Evolutionary conservation across 257 asterid genomes (phyloP).

Genomic region (Gentiana macrophylla): DNA sequence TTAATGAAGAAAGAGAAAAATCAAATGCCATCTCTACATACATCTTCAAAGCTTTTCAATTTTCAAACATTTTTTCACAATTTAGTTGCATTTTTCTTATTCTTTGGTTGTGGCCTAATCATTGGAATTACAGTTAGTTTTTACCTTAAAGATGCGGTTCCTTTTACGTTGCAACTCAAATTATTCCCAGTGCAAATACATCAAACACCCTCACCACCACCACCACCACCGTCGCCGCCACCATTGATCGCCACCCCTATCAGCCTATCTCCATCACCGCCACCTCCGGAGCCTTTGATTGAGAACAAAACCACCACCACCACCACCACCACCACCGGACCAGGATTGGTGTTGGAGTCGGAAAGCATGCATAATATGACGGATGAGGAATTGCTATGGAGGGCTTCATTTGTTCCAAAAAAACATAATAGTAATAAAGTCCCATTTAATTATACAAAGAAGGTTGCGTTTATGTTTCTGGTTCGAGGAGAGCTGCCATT

Average conservation of each 20-base stretch:
- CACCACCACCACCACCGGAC: constrained; percentile 14
- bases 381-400: constrained; percentile 57
- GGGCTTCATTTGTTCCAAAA: constrained; percentile 66
- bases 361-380: constrained; percentile 44
- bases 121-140: constrained; percentile 46
- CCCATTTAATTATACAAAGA: constrained; percentile 43
- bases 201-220: background rate
- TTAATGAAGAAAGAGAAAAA: constrained; percentile 16
- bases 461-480: constrained; percentile 75
- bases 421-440: background rate
- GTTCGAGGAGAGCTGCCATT: constrained; percentile 47
- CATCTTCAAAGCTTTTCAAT: constrained; percentile 15
- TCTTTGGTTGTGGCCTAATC: constrained; percentile 65
- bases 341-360: constrained; percentile 25
- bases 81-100: constrained; percentile 37
- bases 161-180: constrained; percentile 22
- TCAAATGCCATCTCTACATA: constrained; percentile 7
- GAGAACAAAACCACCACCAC: constrained; percentile 2
- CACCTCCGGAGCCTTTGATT: background rate
- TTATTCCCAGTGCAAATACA: constrained; percentile 11
- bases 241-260: background rate
- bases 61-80: constrained; percentile 29
- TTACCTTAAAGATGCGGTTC: constrained; percentile 24
- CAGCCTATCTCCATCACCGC: background rate
- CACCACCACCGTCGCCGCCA: background rate